Base-by-base conservation (phyloP, 768 basidiomycete species). In the Sutorius australiensis region DNA sequence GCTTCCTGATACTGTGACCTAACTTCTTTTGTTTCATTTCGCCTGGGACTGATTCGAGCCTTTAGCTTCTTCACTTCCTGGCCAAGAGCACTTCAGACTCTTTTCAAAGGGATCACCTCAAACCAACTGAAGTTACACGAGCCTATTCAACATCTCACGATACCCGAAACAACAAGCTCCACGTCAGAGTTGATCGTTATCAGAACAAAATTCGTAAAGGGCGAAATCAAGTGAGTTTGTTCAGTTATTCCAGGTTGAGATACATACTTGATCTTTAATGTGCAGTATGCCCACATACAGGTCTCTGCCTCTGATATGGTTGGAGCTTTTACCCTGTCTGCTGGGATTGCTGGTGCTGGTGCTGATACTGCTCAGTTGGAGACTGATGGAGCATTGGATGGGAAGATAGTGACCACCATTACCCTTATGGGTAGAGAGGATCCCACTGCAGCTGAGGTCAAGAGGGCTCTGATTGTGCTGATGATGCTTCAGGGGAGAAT, bases 391-490 rank as follows among this genome's bases (percentile, higher is more conserved):
- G 37, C 59, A 49, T 51, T 75, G 46, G 50, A 65, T 67, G 61
- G 73, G 53, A 66, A 70, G 64, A 36, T 1, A 1, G 67, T 70
- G 30, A 49, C 61, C 0, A 64, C 64, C 7, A 71, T 88, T 21
- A 76, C 68, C 21, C 74, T 84, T 9, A 72, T 75, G 56, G 86
- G 84, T 0, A 76, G 73, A 32, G 83, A 79, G 37, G 76, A 71
- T 36, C 80, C 78, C 1, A 89, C 87, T 4, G 63, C 59, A 19
- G 85, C 88, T 27, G 86, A 88, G 55, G 66, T 67, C 5, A 72
- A 76, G 42, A 76, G 70, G 24, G 54, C 61, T 5, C 45, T 58
- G 10, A 39, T 64, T 13, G 55, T 77, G 9, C 65, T 77, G 2
- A 51, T 58, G 42, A 56, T 66, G 28, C 63, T 78, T 14, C 77